These are phyloP conservation scores for Domatiomyces catenatus DNA, from an alignment of 2,329 filamentous ascomycete genomes.

Conservation along the genomic window DNA sequence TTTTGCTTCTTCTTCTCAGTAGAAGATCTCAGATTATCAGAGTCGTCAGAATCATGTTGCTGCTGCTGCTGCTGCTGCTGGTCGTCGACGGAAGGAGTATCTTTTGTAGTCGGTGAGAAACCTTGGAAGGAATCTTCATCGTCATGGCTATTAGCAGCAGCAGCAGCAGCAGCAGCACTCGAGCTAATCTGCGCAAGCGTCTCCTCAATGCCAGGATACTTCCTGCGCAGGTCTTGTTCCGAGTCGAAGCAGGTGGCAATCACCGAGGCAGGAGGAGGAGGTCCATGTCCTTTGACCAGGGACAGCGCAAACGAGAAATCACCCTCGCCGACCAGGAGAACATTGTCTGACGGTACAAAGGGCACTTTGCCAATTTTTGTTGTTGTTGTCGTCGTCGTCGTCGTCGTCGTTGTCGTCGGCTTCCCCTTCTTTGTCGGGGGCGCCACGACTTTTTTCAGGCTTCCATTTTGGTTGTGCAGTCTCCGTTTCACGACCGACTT, in stretches of 20 bases:
- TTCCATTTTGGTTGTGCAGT: slow-evolving; percentile 10
- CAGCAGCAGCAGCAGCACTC: background rate
- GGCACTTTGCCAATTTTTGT: slow-evolving; percentile 16
- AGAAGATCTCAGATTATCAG: too few species aligned
- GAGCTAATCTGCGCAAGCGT: slow-evolving; percentile 4
- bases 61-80: slow-evolving; percentile 1
- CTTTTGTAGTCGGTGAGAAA: slow-evolving; percentile 10
- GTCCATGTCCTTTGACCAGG: slow-evolving; percentile 27
- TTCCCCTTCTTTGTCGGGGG: background rate
- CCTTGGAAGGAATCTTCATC: slow-evolving; percentile 8
- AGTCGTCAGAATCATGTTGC: slow-evolving; percentile 12
- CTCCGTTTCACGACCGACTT: slow-evolving; percentile 6
- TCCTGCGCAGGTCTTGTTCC: slow-evolving; percentile 39
- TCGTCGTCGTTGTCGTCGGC: slow-evolving; percentile 1
- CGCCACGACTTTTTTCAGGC: background rate
- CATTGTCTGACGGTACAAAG: slow-evolving; percentile 27
- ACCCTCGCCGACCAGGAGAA: slow-evolving; percentile 33
- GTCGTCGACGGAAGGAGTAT: background rate
- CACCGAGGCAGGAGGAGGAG: slow-evolving; percentile 23
- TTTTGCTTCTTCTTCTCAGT: background rate
- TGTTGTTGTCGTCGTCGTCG: background rate
- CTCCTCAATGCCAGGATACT: slow-evolving; percentile 52
- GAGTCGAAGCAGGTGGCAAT: slow-evolving; percentile 33
- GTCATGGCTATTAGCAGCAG: background rate
- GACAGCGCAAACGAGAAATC: slow-evolving; percentile 35